Conservation (phyloP, 306 rosid species). For the Alnus glutinosa region DNA sequence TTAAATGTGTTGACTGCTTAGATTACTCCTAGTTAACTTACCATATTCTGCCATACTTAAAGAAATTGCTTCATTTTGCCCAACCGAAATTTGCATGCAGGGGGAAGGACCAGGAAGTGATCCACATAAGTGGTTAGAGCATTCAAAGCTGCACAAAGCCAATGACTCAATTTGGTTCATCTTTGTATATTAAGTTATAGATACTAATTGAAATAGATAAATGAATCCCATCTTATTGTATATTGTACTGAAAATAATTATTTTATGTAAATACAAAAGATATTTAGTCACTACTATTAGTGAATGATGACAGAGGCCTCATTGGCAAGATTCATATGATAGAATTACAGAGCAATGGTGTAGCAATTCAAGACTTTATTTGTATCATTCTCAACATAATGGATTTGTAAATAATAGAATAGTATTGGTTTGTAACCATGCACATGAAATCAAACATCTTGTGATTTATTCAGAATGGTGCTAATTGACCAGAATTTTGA, state of each 20-base stretch:
- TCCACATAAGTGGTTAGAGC: constrained; percentile 67
- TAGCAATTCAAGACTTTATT: not conserved
- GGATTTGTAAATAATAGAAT: not conserved
- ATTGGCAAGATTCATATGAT: not conserved
- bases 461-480: not conserved
- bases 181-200: not conserved
- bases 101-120: constrained; percentile 92
- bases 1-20: not conserved
- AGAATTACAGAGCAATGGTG: not conserved
- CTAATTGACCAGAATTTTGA: too few species aligned
- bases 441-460: not conserved
- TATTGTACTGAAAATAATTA: not conserved
- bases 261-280: not conserved
- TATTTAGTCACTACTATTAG: not conserved
- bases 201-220: not conserved
- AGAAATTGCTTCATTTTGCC: not conserved
- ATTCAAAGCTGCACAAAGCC: constrained; percentile 47
- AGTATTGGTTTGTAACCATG: not conserved
- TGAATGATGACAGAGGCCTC: not conserved
- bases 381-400: too few species aligned
- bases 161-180: constrained; percentile 13
- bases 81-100: constrained; percentile 33
- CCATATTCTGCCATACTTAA: not conserved
- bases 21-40: constrained; percentile 1
- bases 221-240: not conserved